phyloP scores from a whole-genome alignment of 768 basidiomycete genomes.

The Trametes meyenii region DNA sequence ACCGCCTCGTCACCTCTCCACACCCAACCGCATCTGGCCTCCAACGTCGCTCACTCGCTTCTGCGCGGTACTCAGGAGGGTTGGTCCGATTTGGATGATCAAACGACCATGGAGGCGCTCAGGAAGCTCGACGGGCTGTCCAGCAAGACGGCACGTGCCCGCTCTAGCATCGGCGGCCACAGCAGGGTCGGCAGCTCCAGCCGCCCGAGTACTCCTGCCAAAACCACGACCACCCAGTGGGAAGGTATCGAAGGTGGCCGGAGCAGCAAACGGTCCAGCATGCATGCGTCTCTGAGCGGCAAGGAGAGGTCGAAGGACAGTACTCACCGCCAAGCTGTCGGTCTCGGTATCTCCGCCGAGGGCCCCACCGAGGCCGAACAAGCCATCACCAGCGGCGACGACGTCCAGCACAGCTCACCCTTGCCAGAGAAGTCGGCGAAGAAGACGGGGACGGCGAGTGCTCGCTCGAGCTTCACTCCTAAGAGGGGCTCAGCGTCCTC shows the following conservation, averaged over 20 bases:
- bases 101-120: conserved; percentile 87
- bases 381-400: conserved; percentile 58
- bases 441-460: conserved; percentile 57
- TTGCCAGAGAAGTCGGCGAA: conserved; percentile 65
- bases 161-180: conserved; percentile 63
- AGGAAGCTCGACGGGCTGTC: conserved; percentile 90
- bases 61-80: conserved; percentile 88
- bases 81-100: conserved; percentile 86
- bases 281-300: conserved; percentile 43
- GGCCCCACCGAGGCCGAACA: conserved; percentile 45
- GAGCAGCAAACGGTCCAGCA: conserved; percentile 37
- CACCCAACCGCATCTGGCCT: conserved; percentile 49
- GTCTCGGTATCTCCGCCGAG: conserved; percentile 37
- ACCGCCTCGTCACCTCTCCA: conserved; percentile 41
- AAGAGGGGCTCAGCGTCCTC: conserved; percentile 91
- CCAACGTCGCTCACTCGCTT: conserved; percentile 82
- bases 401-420: conserved; percentile 39
- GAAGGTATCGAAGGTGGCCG: conserved; percentile 59
- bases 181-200: conserved; percentile 56
- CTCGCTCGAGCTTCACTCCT: conserved; percentile 76
- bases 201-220: conserved; percentile 70
- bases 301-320: conserved; percentile 46
- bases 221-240: conserved; percentile 65
- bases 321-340: conserved; percentile 43
- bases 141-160: conserved; percentile 73